Evolutionary conservation across 192 early-diverging fungal species (phyloP).

Genomic region (Coemansia furcata): DNA sequence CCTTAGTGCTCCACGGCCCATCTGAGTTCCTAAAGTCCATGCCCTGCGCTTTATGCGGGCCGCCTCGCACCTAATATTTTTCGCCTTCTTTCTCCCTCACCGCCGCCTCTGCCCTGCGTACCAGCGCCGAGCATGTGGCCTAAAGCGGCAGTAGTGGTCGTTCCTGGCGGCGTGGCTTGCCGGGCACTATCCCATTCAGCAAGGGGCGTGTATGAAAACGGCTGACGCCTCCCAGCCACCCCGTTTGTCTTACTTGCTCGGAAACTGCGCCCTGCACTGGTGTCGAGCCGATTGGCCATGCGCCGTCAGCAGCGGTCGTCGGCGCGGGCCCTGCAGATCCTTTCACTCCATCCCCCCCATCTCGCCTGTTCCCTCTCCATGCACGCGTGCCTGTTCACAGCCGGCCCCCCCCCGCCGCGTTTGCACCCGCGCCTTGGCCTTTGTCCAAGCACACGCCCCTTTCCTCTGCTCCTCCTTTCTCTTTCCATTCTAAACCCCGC

Average conservation of each 20-base stretch:
- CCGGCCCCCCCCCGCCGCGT: background rate
- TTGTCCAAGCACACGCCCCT: background rate
- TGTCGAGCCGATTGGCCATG: conserved; percentile 4
- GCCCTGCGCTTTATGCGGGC: conserved; percentile 2
- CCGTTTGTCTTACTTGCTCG: background rate
- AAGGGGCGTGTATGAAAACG: conserved; percentile 9
- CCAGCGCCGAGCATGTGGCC: background rate
- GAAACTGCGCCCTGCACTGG: background rate
- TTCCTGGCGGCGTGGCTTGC: conserved; percentile 3
- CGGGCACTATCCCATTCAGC: conserved; percentile 10
- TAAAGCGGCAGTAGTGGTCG: background rate
- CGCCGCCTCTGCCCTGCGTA: background rate
- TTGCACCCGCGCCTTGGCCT: background rate
- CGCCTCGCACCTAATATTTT: background rate
- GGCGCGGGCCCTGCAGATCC: conserved; percentile 7
- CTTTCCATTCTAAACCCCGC: background rate
- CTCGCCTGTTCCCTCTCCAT: background rate
- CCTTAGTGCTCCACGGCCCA: background rate
- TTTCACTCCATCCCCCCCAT: background rate
- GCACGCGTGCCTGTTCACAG: conserved; percentile 7
- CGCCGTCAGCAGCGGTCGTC: conserved; percentile 1
- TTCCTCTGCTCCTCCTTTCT: background rate
- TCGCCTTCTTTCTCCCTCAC: background rate
- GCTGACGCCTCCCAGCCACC: conserved; percentile 3
- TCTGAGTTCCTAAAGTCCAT: background rate